A percentile compares a stretch with the other conserved stretches of the same genome.
These are phyloP conservation scores for Dacryopinax primogenitus DNA, from an alignment of 768 basidiomycete species.

Conservation along the genomic window DNA sequence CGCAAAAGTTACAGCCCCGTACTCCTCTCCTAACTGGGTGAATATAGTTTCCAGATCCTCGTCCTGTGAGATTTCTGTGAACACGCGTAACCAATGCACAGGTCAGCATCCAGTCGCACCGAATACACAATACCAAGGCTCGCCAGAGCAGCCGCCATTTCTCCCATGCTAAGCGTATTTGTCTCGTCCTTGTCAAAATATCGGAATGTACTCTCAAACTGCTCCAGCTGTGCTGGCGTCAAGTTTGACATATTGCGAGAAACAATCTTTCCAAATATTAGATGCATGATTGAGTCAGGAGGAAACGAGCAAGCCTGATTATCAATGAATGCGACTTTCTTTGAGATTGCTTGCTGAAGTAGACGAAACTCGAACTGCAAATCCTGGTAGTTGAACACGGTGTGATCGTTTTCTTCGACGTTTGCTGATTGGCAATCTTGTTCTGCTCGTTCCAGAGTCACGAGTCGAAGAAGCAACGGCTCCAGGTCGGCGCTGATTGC, in stretches of 20 bases:
- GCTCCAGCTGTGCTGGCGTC: conserved; percentile 89
- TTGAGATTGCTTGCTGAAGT: conserved; percentile 62
- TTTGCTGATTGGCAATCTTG: conserved; percentile 72
- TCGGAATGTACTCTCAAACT: conserved; percentile 93
- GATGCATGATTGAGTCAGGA: background rate
- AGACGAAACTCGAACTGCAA: conserved; percentile 80
- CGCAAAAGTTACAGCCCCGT: conserved; percentile 83
- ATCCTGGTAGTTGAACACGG: conserved; percentile 78
- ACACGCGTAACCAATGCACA: background rate
- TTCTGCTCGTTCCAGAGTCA: conserved; percentile 49
- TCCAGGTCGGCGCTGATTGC: conserved; percentile 57
- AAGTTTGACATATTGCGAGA: conserved; percentile 88
- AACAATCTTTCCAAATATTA: conserved; percentile 49
- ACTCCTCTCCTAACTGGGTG: conserved; percentile 61
- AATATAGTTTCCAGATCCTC: conserved; percentile 79
- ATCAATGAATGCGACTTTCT: conserved; percentile 91
- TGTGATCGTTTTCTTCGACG: conserved; percentile 94
- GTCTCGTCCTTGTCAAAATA: conserved; percentile 92
- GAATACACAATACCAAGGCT: conserved; percentile 90
- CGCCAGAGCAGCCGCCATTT: conserved; percentile 88
- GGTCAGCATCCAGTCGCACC: conserved; percentile 36
- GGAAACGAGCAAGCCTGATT: conserved; percentile 55
- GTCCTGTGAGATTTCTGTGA: conserved; percentile 36
- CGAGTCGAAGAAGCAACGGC: conserved; percentile 39
- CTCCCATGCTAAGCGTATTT: conserved; percentile 70